Evolutionary conservation across 352 stramenopile species (phyloP), one percentile per base, ranked within the genome.

Genomic region (Globisporangium acanthophoron): DNA sequence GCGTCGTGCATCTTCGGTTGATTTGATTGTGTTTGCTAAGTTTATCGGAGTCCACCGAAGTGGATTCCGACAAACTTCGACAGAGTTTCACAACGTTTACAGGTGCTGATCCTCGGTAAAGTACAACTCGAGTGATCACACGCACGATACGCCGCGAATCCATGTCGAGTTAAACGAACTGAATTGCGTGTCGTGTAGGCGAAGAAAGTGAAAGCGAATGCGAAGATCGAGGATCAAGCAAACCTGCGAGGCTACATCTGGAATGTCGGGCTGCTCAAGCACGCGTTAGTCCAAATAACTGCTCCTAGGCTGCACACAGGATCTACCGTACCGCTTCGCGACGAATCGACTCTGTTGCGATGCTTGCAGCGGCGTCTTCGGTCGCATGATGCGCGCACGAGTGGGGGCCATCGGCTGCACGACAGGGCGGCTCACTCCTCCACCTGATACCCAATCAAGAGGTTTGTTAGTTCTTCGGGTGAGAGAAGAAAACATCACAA

Each of bases 361-460:
- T 8, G 71, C 55, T 59, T 90, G 79, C 3, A 88, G 33, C n/a
- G 82, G 82, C 2, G 79, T 92, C 58, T 90, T 92, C 16, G 79
- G 82, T 48, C 79, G 74, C 54, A 88, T 47, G 9, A 90, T 83
- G 3, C 77, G 76, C 54, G 71, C 75, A 61, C 78, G 74, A 50
- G 67, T 52, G 9, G 53, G 66, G 13, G 69, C 65, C 0, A 90
- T 62, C 37, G 69, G 63, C 44, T 87, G 78, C 31, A 84, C 52
- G 0, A 65, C 47, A 31, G 73, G 61, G 16, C 74, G 74, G 37
- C 54, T 60, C 53, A 61, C 68, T 16, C 46, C 59, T 54, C 44
- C 24, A 27, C 24, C 13, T 58, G 49, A 24, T 24, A 58, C 52
- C 33, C 24, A 1, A 49, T 3, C 12, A 43, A 43, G 37, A 43